A percentile compares a stretch with the other conserved stretches of the same genome.
Conservation (phyloP, 768 basidiomycete species). For the Podaxis sp. region DNA sequence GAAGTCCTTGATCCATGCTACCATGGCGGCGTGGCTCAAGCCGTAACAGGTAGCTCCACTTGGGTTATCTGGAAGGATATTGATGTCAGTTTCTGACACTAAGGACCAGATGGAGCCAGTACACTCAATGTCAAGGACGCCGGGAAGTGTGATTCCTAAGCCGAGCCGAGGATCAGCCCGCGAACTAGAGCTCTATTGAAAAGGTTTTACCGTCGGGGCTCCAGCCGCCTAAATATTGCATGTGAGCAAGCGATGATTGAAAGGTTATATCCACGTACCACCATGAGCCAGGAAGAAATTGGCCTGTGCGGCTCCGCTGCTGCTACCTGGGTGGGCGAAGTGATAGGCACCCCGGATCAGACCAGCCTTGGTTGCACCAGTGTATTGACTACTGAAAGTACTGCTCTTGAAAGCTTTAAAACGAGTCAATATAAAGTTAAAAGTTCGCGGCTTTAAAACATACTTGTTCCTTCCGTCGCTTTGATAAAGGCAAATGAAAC, state of each 20-base stretch:
- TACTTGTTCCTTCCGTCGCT: constrained; percentile 64
- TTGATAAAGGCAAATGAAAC: constrained; percentile 63
- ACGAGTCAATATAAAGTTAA: not conserved
- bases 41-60: constrained; percentile 55
- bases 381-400: constrained; percentile 29
- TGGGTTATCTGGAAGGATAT: constrained; percentile 43
- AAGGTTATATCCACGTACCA: constrained; percentile 28
- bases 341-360: constrained; percentile 66
- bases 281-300: constrained; percentile 58
- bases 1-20: constrained; percentile 63
- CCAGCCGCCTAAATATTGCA: constrained; percentile 35
- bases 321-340: constrained; percentile 40
- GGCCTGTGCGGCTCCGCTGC: constrained; percentile 54
- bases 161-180: not conserved
- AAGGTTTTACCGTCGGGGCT: constrained; percentile 31
- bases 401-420: not conserved
- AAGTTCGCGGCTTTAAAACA: constrained; percentile 10
- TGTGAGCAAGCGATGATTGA: not conserved
- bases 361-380: constrained; percentile 52
- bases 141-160: constrained; percentile 55
- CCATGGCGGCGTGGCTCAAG: constrained; percentile 52
- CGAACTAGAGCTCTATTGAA: not conserved
- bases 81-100: not conserved
- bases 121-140: constrained; percentile 67
- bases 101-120: constrained; percentile 16